phyloP scores from a whole-genome alignment of 345 rosid species.

The Eucalyptus leucophloia region DNA sequence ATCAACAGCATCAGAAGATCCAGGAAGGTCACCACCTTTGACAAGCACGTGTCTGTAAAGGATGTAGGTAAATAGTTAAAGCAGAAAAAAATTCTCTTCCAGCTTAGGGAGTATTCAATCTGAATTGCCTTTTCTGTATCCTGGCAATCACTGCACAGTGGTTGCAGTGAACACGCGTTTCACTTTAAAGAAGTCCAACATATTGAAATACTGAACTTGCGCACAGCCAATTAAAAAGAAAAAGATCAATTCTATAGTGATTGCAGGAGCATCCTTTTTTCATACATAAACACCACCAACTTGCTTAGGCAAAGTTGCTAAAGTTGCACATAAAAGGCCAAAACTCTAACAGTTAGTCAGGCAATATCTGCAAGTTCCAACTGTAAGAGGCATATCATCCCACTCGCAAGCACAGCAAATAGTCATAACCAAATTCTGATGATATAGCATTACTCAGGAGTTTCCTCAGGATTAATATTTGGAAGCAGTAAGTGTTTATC shows the following conservation, averaged over 20 bases:
- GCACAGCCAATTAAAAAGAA: neutral
- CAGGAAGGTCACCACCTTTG: conserved; percentile 94
- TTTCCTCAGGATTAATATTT: neutral
- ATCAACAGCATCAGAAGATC: conserved; percentile 78
- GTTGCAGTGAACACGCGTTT: neutral
- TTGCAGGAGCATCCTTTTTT: neutral
- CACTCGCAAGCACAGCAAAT: neutral
- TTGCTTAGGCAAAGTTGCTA: neutral
- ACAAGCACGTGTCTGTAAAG: conserved; percentile 69
- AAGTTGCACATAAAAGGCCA: neutral
- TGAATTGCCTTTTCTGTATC: neutral
- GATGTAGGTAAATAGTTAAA: neutral
- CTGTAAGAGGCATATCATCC: neutral
- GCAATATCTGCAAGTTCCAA: neutral
- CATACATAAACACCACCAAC: neutral
- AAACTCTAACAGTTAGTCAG: neutral
- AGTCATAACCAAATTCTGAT: neutral
- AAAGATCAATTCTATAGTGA: neutral
- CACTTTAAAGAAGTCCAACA: neutral
- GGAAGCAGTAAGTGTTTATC: neutral
- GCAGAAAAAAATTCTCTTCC: neutral
- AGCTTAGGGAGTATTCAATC: neutral
- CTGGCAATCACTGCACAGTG: neutral
- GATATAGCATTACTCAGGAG: neutral
- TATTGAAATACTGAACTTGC: neutral